Conservation (phyloP, 352 stramenopile species). For the Phytophthora pseudosyringae region DNA sequence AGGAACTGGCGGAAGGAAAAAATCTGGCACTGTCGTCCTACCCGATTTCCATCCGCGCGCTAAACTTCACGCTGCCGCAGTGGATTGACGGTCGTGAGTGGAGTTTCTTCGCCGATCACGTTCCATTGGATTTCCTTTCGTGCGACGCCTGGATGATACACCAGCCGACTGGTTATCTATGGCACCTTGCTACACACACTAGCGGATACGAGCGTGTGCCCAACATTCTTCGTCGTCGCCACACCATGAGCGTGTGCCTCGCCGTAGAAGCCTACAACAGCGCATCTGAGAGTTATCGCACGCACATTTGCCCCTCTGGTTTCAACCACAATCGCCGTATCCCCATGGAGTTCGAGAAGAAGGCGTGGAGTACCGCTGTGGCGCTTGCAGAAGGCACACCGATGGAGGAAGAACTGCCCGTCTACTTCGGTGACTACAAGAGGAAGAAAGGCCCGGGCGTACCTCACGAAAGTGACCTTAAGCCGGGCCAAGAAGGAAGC, state of each 20-base stretch:
- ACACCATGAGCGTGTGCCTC: conserved; percentile 77
- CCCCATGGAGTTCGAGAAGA: conserved; percentile 57
- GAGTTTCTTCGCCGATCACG: conserved; percentile 69
- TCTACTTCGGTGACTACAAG: conserved; percentile 63
- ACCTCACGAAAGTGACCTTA: conserved; percentile 15
- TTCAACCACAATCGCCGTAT: conserved; percentile 80
- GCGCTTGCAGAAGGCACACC: conserved; percentile 38
- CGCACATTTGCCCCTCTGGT: conserved; percentile 54
- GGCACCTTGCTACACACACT: conserved; percentile 76
- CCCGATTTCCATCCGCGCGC: conserved; percentile 72
- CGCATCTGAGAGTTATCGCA: conserved; percentile 61
- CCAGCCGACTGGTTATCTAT: conserved; percentile 61
- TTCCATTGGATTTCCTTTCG: conserved; percentile 70
- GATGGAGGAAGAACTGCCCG: conserved; percentile 37
- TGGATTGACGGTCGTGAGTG: conserved; percentile 83
- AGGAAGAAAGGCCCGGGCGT: conserved; percentile 32
- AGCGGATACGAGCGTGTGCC: conserved; percentile 80
- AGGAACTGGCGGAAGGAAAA: conserved; percentile 35
- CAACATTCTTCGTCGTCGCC: conserved; percentile 78
- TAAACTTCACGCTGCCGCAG: conserved; percentile 76
- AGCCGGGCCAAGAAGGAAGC: conserved; percentile 48
- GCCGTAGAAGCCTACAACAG: conserved; percentile 78
- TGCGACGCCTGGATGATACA: conserved; percentile 80
- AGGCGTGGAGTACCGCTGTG: conserved; percentile 54
- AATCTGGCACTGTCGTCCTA: conserved; percentile 72